phyloP scores from a whole-genome alignment of 257 asterid species.

The Solanum pinnatisectum region DNA sequence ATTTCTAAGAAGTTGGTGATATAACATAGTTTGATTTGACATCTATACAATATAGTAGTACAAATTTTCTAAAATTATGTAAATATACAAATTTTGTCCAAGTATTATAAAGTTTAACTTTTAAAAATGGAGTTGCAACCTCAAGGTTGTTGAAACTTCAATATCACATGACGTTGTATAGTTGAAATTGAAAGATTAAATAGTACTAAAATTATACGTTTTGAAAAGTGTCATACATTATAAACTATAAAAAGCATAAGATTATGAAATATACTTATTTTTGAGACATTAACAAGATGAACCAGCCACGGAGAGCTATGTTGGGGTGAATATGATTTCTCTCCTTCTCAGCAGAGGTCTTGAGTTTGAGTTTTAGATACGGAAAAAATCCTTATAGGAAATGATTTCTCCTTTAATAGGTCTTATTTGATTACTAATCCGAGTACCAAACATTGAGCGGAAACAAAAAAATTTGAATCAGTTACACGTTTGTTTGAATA shows the following conservation, averaged over 20 bases:
- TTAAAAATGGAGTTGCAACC: neutral
- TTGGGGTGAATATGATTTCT: neutral
- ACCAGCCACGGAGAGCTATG: neutral
- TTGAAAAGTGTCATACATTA: neutral
- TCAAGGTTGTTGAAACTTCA: neutral
- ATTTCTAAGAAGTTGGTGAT: too few species aligned
- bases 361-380: neutral
- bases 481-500: neutral
- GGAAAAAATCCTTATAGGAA: accelerated
- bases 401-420: neutral
- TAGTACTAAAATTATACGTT: neutral
- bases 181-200: neutral
- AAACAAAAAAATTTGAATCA: neutral
- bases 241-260: neutral
- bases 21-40: too few species aligned
- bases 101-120: neutral
- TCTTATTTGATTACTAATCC: neutral
- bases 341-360: neutral
- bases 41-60: neutral
- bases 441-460: neutral
- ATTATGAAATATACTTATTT: too few species aligned
- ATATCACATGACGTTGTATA: neutral
- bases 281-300: too few species aligned
- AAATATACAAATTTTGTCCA: neutral
- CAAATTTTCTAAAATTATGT: neutral